Base-by-base conservation (phyloP, 495 filamentous ascomycete species). In the Penicillium manginii region DNA sequence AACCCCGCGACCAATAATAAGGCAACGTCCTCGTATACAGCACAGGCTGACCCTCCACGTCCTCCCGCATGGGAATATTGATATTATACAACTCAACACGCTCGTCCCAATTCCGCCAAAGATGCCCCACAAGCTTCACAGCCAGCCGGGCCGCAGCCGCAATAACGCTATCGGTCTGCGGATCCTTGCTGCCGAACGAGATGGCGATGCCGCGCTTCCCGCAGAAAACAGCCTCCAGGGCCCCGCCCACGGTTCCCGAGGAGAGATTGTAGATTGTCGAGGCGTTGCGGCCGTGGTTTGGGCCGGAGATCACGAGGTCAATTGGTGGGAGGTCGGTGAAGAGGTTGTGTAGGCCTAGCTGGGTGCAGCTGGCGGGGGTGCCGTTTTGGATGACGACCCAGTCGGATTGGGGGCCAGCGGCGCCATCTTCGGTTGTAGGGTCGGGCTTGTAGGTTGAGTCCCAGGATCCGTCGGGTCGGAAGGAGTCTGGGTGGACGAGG, bases 281-380 rank as follows among this genome's bases (percentile, higher is more conserved):
- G 15, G 91, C 91, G 73, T 98, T 98, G 51, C 93, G 80, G 21
- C 94, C 94, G 74, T 96, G 97, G 65, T 98, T 98, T 2, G 94
- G 94, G 5, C 94, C 94, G 7, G 83, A 88, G 23, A 98, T 84
- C 1, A 98, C 92, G 2, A 98, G 81, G 70, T 97, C 92, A 54
- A 97, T 78, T 11, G 83, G 83, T 5, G 84, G 86, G 23, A 85
- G 83, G 60, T 89, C 84, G 33, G 82, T 73, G 78, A 96, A 97
- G 78, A 91, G 91, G 75, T 89, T 90, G 75, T 88, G 86, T n/a
- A 94, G 80, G 12, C 91, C 96, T 58, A 97, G 90, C 78, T 96
- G 93, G 37, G 88, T 88, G 74, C 91, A 97, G 64, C 82, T 89
- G 19, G 91, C 93, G 2, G 90, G 94, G 6, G 91, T 97, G 60